Percentiles rank a stretch among this genome's conserved stretches.
Conservation (phyloP, 2,329 filamentous ascomycete species). For the Xenoacremonium recifei region DNA sequence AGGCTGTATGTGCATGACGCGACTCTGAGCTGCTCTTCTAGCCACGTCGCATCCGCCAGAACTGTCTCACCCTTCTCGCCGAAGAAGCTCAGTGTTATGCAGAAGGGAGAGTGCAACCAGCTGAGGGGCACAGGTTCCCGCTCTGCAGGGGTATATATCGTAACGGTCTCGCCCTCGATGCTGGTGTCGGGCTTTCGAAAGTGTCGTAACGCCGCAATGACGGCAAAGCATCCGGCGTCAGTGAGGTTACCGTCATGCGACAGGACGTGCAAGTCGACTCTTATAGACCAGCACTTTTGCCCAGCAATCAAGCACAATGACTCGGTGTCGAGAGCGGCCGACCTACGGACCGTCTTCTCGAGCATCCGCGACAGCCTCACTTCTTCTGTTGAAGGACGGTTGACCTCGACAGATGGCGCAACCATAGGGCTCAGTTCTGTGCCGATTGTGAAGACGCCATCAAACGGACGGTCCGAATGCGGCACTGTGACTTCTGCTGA, state of each 20-base stretch:
- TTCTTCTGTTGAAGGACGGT: slow-evolving; percentile 80
- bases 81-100: slow-evolving; percentile 86
- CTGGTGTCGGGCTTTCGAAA: slow-evolving; percentile 88
- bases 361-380: slow-evolving; percentile 82
- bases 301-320: slow-evolving; percentile 91
- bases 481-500: slow-evolving; percentile 87
- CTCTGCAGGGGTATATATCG: slow-evolving; percentile 80
- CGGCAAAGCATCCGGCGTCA: slow-evolving; percentile 80
- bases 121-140: slow-evolving; percentile 86
- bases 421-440: slow-evolving; percentile 92
- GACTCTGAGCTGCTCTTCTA: slow-evolving; percentile 75
- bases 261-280: slow-evolving; percentile 88
- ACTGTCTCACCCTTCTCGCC: slow-evolving; percentile 65
- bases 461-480: slow-evolving; percentile 85
- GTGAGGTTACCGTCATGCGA: slow-evolving; percentile 88
- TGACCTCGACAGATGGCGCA: slow-evolving; percentile 84
- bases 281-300: slow-evolving; percentile 85
- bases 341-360: slow-evolving; percentile 91
- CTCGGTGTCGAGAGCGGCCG: slow-evolving; percentile 90
- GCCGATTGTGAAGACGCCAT: slow-evolving; percentile 90
- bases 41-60: slow-evolving; percentile 67
- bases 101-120: slow-evolving; percentile 89
- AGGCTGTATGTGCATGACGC: slow-evolving; percentile 78
- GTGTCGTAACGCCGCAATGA: slow-evolving; percentile 85
- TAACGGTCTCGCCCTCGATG: slow-evolving; percentile 80